These are phyloP conservation scores for Leucoagaricus sp. DNA, from an alignment of 1,284 basidiomycete species.

Conservation along the genomic window DNA sequence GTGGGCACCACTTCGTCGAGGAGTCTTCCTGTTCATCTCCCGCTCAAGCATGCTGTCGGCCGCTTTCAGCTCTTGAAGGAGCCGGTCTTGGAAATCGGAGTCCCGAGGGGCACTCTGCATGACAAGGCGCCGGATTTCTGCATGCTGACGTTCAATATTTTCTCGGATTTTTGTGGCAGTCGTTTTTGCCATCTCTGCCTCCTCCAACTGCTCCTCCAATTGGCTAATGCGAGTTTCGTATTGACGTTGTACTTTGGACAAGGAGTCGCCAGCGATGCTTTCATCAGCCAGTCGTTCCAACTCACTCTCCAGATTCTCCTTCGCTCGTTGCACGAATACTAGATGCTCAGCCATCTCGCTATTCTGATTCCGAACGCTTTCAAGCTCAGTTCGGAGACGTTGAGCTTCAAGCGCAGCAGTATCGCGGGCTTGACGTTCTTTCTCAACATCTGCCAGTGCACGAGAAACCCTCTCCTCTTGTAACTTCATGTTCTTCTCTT, in stretches of 20 bases:
- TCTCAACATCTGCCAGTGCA: conserved; percentile 61
- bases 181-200: conserved; percentile 50
- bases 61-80: conserved; percentile 69
- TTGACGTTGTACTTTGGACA: conserved; percentile 62
- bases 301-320: conserved; percentile 69
- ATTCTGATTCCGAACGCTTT: conserved; percentile 51
- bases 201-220: conserved; percentile 65
- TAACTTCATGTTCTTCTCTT: conserved; percentile 63
- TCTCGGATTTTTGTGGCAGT: conserved; percentile 60
- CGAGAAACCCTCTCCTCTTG: conserved; percentile 61
- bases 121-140: conserved; percentile 67
- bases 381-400: conserved; percentile 61
- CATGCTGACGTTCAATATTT: conserved; percentile 67
- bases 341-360: conserved; percentile 57
- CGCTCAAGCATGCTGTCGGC: conserved; percentile 64
- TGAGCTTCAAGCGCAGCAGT: conserved; percentile 60
- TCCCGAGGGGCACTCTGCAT: conserved; percentile 60
- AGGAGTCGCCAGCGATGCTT: conserved; percentile 52
- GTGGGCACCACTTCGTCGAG: conserved; percentile 27
- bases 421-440: conserved; percentile 65
- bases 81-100: conserved; percentile 60
- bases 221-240: conserved; percentile 68
- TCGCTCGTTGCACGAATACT: conserved; percentile 55
- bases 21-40: conserved; percentile 45
- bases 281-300: conserved; percentile 68